These are phyloP conservation scores for Pseudocohnilembus persalinus DNA, from an alignment of 169 alveolate genomes.

Conservation along the genomic window DNA sequence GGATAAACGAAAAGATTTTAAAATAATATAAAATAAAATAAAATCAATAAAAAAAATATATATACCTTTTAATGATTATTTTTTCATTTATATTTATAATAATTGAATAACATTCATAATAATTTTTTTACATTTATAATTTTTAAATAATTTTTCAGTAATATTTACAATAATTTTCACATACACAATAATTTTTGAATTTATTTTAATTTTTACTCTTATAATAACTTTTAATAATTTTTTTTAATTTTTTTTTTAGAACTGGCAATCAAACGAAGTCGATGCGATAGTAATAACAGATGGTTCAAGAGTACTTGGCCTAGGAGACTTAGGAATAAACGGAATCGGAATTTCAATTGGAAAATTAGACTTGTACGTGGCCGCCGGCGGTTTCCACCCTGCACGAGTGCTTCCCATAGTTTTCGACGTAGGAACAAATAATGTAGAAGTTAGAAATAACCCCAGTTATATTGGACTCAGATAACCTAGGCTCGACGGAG, in stretches of 20 bases:
- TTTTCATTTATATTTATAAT: too few relatives aligned
- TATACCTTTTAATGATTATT: too few relatives aligned
- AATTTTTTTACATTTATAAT: too few relatives aligned
- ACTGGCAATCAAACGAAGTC: slow-evolving; percentile 29
- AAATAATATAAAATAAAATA: too few relatives aligned
- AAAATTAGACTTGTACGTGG: slow-evolving; percentile 65
- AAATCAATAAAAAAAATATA: too few relatives aligned
- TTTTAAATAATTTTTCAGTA: too few relatives aligned
- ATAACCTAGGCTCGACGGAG: slow-evolving; percentile 47
- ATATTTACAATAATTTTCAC: too few relatives aligned
- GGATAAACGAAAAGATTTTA: too few relatives aligned
- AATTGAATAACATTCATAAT: too few relatives aligned
- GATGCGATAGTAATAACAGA: slow-evolving; percentile 76
- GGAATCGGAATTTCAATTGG: slow-evolving; percentile 84
- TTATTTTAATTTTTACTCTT: too few relatives aligned
- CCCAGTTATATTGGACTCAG: slow-evolving; percentile 48
- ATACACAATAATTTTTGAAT: too few relatives aligned
- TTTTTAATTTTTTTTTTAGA: background rate
- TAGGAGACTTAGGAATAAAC: slow-evolving; percentile 75
- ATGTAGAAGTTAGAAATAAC: slow-evolving; percentile 23
- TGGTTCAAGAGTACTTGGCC: slow-evolving; percentile 76
- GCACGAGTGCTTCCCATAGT: slow-evolving; percentile 49
- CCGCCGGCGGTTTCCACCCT: slow-evolving; percentile 66
- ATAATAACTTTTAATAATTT: background rate
- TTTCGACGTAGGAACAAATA: slow-evolving; percentile 64